Evolutionary conservation across 208 protist species (phyloP).

Genomic region (Leishmania turanica): DNA sequence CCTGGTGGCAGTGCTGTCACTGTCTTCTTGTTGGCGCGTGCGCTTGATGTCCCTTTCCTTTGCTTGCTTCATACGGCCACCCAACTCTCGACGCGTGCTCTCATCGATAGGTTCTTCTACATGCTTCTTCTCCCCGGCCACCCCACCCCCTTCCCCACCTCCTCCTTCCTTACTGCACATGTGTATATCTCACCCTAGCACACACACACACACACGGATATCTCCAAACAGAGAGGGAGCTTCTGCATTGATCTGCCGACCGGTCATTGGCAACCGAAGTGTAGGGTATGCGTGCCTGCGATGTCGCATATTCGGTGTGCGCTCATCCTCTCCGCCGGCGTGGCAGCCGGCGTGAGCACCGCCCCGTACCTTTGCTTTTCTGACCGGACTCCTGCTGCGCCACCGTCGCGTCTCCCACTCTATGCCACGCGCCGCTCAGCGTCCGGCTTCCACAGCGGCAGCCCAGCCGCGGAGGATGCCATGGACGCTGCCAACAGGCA

Average conservation of each 20-base stretch:
- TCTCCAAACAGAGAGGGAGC: neutral
- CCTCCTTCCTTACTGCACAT: neutral
- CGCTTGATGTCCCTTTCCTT: neutral
- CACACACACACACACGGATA: neutral
- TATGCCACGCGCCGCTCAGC: neutral
- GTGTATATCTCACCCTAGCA: neutral
- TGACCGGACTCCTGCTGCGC: neutral
- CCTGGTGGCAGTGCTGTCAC: neutral
- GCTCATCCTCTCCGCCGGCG: slow-evolving; percentile 1
- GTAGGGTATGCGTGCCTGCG: neutral
- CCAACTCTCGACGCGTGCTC: neutral
- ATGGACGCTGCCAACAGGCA: neutral
- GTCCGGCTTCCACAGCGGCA: neutral
- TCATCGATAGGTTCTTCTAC: neutral
- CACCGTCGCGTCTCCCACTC: neutral
- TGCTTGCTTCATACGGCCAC: neutral
- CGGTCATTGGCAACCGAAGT: neutral
- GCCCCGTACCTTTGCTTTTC: slow-evolving; percentile 6
- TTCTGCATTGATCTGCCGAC: neutral
- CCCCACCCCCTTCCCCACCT: neutral
- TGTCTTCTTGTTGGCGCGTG: neutral
- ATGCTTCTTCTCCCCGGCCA: neutral
- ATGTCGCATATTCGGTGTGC: slow-evolving; percentile 15
- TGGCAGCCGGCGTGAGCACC: slow-evolving; percentile 13
- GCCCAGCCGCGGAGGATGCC: neutral